Conservation (phyloP, 2,329 filamentous ascomycete species). For the Cadophora gregata region DNA sequence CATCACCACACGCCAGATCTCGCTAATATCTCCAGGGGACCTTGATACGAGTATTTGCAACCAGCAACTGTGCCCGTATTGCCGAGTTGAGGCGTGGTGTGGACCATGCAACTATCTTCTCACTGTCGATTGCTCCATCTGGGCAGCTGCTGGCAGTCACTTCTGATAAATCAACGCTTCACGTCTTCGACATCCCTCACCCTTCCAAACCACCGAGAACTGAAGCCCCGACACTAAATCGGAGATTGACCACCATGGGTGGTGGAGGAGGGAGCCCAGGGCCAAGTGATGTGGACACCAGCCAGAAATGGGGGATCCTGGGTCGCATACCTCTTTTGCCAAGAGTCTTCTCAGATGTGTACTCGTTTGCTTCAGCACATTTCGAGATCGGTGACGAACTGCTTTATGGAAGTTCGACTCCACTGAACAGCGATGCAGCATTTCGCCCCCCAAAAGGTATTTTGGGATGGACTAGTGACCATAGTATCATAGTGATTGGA, state of each 20-base stretch:
- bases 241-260: slow-evolving; percentile 43
- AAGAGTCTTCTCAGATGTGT: slow-evolving; percentile 85
- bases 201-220: slow-evolving; percentile 49
- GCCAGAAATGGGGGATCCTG: slow-evolving; percentile 84
- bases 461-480: slow-evolving; percentile 82
- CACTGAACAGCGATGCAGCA: slow-evolving; percentile 49
- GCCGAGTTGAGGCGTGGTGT: slow-evolving; percentile 88
- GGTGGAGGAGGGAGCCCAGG: slow-evolving; percentile 41
- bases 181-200: slow-evolving; percentile 86
- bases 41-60: slow-evolving; percentile 84
- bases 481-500: slow-evolving; percentile 76
- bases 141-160: slow-evolving; percentile 85
- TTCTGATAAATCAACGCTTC: slow-evolving; percentile 94
- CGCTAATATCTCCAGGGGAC: slow-evolving; percentile 67
- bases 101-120: slow-evolving; percentile 86
- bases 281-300: slow-evolving; percentile 54
- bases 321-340: slow-evolving; percentile 85
- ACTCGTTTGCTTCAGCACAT: slow-evolving; percentile 80
- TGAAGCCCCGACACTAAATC: slow-evolving; percentile 44
- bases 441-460: slow-evolving; percentile 76
- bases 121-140: slow-evolving; percentile 84
- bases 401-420: slow-evolving; percentile 63
- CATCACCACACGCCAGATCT: not conserved
- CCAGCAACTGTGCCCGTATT: slow-evolving; percentile 78
- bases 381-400: slow-evolving; percentile 86